These are phyloP conservation scores for Xylariomycetidae sp. DNA, from an alignment of 2,329 filamentous ascomycete genomes.

Conservation along the genomic window DNA sequence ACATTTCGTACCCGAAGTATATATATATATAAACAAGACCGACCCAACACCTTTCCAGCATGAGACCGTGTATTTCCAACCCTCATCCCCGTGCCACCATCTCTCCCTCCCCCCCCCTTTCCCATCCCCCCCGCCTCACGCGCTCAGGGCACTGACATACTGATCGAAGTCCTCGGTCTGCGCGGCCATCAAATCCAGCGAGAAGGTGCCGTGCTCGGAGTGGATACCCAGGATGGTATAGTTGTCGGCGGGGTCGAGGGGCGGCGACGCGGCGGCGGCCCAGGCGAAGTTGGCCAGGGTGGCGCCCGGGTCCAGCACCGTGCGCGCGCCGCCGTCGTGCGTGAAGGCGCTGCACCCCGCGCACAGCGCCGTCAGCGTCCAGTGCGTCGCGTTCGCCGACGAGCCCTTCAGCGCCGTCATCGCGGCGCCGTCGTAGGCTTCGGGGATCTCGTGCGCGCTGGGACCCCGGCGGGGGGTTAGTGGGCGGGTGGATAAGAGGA, in stretches of 20 bases:
- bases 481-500: too few relatives aligned
- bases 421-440: slow-evolving; percentile 26
- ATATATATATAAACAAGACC: too few relatives aligned
- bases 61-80: too few relatives aligned
- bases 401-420: slow-evolving; percentile 30
- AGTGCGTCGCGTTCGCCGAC: slow-evolving; percentile 33
- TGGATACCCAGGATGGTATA: slow-evolving; percentile 13
- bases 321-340: slow-evolving; percentile 13
- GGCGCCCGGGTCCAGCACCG: slow-evolving; percentile 10
- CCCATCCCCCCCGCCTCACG: too few relatives aligned
- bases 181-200: slow-evolving; percentile 11
- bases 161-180: slow-evolving; percentile 13
- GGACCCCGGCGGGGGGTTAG: too few relatives aligned
- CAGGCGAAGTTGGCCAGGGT: slow-evolving; percentile 15
- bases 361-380: slow-evolving; percentile 32
- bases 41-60: too few relatives aligned
- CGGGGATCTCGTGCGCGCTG: slow-evolving; percentile 27
- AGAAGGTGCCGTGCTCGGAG: slow-evolving; percentile 15
- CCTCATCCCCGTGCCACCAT: too few relatives aligned
- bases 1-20: too few relatives aligned
- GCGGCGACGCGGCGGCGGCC: slow-evolving; percentile 14
- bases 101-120: too few relatives aligned
- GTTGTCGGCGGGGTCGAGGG: slow-evolving; percentile 13
- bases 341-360: slow-evolving; percentile 32
- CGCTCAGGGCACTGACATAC: slow-evolving; percentile 7